Evolutionary conservation across 768 basidiomycete species (phyloP), one percentile per base, ranked within the genome.

Genomic region (Hirschioporus abietinus): DNA sequence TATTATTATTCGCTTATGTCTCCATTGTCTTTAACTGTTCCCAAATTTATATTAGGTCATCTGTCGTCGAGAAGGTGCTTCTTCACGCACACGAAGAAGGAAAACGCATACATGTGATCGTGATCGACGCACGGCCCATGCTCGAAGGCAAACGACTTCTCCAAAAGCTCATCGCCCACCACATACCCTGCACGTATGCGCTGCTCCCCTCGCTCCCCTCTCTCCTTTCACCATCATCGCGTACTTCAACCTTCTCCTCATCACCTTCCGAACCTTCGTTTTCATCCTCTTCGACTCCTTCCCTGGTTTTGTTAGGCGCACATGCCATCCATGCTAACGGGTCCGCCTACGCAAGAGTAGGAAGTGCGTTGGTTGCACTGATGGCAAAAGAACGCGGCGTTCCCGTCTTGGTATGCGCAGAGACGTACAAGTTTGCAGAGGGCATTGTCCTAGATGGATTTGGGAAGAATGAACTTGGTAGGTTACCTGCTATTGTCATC

Each of bases 391-490:
- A 87, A 61, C 86, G 90, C 72, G 89, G 88, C 25, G 91, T 98
- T 0, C 96, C 97, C 5, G 95, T 99, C 7, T 87, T 99, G 36
- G 95, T 97, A 26, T 98, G 95, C 70, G 97, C 96, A 72, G 97
- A 99, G 78, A 99, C 97, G 4, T 99, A 99, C 80, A 99, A 99
- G 76, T 99, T 96, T 72, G 92, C 92, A 20, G 96, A 99, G 71
- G 87, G 88, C 35, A 90, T 99, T 30, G 89, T 92, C 76, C 81
- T 99, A 65, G 97, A 99, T 76, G 91, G 91, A 23, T 95, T 99
- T 71, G 94, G 92, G 59, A 95, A 93, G 77, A 99, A 99, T 72
- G 97, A 99, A 77, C 81, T 98, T 57, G 97, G 96, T 93, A 70
- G 74, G 85, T 42, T 6, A 20, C 23, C 34, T 61, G 42, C 18